Evolutionary conservation across 208 protist genomes (phyloP), one percentile per base, ranked within the genome.

Genomic region (Wallacemonas sp.): DNA sequence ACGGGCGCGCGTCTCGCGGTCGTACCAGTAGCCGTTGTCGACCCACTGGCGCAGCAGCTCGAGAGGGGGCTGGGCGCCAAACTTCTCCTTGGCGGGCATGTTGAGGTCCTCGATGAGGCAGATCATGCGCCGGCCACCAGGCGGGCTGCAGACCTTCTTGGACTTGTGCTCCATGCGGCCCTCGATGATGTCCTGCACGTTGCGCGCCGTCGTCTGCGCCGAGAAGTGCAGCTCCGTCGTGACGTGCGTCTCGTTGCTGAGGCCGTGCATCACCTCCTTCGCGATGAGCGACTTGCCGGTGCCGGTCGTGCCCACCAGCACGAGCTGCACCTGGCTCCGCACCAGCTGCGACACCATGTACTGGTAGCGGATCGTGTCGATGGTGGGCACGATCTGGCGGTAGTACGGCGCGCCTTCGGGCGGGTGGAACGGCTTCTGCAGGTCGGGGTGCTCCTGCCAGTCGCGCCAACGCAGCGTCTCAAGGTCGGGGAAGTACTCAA

Each of bases 81-180:
- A 99, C 55, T 91, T 87, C 73, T 99, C 97, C 80, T 98, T 98
- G 14, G 88, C 80, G 2, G 98, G 98, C 97, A 99, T 99, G 74
- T 99, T 99, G 16, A 99, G 81, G 66, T 99, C 98, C 84, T 99
- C 98, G 49, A 99, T 83, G 68, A 99, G 98, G 61, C 95, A 93
- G 52, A 99, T 81, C 83, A 99, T 91, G 43, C 90, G 80, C 49
- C 97, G 97, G 29, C 97, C 97, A 39, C 87, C 93, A 6, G 93
- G 85, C 2, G 98, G 98, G 38, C 81, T 87, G 74, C 90, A 99
- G n/a, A 90, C 96, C 74, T 98, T 97, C 76, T 98, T 98, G 29
- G 94, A 97, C 54, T 96, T 95, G 82, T 98, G 98, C 85, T 99
- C 96, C 82, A 99, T 94, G 39, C 87, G 71, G 21, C 87, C 87